Percentiles rank a stretch among this genome's conserved stretches.
phyloP scores from a whole-genome alignment of 2,329 filamentous ascomycete genomes.

The Fusarium anguioides region DNA sequence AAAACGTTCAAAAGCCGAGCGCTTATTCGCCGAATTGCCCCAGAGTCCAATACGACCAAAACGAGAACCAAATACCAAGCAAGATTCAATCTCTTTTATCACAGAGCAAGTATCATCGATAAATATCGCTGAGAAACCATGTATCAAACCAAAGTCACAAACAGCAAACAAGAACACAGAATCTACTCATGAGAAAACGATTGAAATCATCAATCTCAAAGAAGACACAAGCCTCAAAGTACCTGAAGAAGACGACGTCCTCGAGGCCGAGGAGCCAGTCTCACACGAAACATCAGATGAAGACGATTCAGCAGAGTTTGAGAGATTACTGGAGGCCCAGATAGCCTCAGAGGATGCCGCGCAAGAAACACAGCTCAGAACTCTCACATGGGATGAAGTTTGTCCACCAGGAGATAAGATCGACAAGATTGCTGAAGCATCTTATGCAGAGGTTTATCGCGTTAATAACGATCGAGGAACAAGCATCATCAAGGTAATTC shows the following conservation, averaged over 20 bases:
- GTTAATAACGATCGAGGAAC: constrained; percentile 68
- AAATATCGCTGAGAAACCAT: constrained; percentile 39
- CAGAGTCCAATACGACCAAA: constrained; percentile 59
- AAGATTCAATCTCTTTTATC: constrained; percentile 49
- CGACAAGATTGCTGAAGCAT: constrained; percentile 74
- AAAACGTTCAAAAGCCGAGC: constrained; percentile 59
- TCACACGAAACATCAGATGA: not conserved
- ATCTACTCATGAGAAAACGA: constrained; percentile 14
- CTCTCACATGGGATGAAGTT: constrained; percentile 68
- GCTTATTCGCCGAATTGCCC: constrained; percentile 64
- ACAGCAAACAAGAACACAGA: constrained; percentile 13
- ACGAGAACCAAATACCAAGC: constrained; percentile 9
- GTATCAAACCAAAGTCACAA: constrained; percentile 27
- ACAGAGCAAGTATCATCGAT: constrained; percentile 51
- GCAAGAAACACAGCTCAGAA: constrained; percentile 51
- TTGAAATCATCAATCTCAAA: constrained; percentile 13
- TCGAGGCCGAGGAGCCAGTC: constrained; percentile 2
- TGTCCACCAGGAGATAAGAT: constrained; percentile 65
- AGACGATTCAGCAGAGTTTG: constrained; percentile 4
- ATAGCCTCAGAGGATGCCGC: constrained; percentile 29
- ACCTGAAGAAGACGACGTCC: not conserved
- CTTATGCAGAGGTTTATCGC: constrained; percentile 74
- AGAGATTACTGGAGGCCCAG: constrained; percentile 12
- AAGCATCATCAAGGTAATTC: constrained; percentile 74
- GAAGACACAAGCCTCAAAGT: constrained; percentile 1